Conservation (phyloP, 768 basidiomycete species). For the Psilocybe azurescens region DNA sequence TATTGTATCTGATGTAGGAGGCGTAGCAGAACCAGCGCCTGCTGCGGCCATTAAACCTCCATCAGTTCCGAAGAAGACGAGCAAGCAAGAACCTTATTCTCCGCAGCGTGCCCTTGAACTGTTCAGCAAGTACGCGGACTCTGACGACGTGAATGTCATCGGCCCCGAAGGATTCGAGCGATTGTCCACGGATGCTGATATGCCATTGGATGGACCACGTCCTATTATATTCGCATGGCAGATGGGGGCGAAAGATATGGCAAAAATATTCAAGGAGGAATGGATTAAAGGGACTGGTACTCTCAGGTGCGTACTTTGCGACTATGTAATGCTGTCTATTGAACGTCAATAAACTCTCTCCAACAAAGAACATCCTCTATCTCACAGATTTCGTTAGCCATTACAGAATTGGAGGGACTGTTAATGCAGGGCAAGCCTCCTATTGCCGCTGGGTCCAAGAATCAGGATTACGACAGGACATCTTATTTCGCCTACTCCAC, state of each 20-base stretch:
- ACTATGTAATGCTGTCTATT: background rate
- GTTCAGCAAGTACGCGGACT: constrained; percentile 66
- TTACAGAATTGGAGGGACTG: constrained; percentile 69
- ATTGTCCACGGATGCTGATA: constrained; percentile 71
- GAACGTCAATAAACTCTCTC: constrained; percentile 5
- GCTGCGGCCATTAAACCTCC: constrained; percentile 9
- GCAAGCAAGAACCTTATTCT: constrained; percentile 51
- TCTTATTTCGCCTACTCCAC: constrained; percentile 54
- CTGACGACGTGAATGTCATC: constrained; percentile 61
- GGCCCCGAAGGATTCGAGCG: constrained; percentile 75
- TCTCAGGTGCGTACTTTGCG: constrained; percentile 37
- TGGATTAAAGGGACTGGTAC: constrained; percentile 64
- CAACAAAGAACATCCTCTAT: constrained; percentile 47
- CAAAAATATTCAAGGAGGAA: constrained; percentile 67
- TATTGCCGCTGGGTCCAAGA: constrained; percentile 40
- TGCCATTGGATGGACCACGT: constrained; percentile 74
- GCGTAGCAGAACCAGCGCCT: constrained; percentile 7
- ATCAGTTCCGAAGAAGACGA: constrained; percentile 21
- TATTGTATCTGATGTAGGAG: constrained; percentile 10
- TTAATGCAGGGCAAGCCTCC: constrained; percentile 57
- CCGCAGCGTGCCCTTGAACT: constrained; percentile 54
- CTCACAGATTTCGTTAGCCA: constrained; percentile 48
- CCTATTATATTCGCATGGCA: constrained; percentile 83
- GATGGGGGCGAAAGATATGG: constrained; percentile 72
- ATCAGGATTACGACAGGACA: constrained; percentile 59